Conservation (phyloP, 768 basidiomycete genomes). For the Suillus variegatus region DNA sequence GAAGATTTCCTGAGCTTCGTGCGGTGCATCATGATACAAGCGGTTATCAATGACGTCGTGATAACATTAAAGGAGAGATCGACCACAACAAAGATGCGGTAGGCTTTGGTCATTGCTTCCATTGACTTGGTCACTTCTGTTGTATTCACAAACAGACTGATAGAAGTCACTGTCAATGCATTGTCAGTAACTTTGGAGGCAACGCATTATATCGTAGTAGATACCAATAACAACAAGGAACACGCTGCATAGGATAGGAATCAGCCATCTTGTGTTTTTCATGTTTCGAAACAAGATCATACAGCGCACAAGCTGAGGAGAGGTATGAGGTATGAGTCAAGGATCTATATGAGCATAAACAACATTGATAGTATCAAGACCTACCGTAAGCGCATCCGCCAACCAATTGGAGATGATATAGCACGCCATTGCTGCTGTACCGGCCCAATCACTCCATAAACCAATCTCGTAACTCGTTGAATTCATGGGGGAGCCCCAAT, state of each 20-base stretch:
- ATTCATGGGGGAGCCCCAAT: conserved; percentile 22
- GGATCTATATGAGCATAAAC: conserved; percentile 6
- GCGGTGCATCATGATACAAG: not conserved
- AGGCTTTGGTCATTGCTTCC: not conserved
- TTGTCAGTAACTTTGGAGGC: not conserved
- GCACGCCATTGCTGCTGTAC: conserved; percentile 27
- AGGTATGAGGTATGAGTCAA: not conserved
- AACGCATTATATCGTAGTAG: not conserved
- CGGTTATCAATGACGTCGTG: not conserved
- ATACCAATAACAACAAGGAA: conserved; percentile 7
- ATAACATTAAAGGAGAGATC: conserved; percentile 1
- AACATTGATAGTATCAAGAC: not conserved
- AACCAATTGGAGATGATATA: conserved; percentile 31
- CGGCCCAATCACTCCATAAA: conserved; percentile 26
- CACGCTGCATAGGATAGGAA: not conserved
- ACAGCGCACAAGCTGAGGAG: conserved; percentile 2
- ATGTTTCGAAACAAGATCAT: not conserved
- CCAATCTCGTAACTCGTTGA: conserved; percentile 22
- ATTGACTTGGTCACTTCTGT: not conserved
- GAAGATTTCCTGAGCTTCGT: not conserved
- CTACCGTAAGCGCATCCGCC: conserved; percentile 31
- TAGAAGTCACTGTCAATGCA: not conserved
- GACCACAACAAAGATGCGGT: not conserved
- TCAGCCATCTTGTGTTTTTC: conserved; percentile 1
- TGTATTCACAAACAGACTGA: not conserved